Evolutionary conservation across 2,329 filamentous ascomycete genomes (phyloP).

Genomic region (Paraphoma chrysanthemicola): DNA sequence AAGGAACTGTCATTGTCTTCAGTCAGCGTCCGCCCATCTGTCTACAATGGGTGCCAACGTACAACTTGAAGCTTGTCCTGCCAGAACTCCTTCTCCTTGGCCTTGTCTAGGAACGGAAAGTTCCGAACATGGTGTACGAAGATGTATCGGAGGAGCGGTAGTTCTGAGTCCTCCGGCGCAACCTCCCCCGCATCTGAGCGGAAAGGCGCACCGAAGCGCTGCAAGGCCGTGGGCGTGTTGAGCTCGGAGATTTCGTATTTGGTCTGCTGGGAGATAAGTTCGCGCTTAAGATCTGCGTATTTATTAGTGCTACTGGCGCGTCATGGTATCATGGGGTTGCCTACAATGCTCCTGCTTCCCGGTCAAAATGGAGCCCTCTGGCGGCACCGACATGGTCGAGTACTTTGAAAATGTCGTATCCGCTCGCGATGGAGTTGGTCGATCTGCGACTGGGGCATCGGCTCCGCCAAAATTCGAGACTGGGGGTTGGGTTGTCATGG

Average conservation of each 20-base stretch:
- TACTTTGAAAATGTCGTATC: constrained; percentile 46
- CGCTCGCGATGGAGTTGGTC: constrained; percentile 30
- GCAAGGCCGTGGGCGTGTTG: constrained; percentile 91
- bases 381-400: constrained; percentile 56
- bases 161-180: constrained; percentile 88
- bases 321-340: constrained; percentile 34
- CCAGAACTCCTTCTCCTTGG: constrained; percentile 99
- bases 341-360: constrained; percentile 98
- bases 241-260: constrained; percentile 90
- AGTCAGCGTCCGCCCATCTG: constrained; percentile 22
- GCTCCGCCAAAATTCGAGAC: constrained; percentile 26
- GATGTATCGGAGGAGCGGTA: constrained; percentile 93
- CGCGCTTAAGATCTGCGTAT: constrained; percentile 84
- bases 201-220: constrained; percentile 95
- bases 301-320: constrained; percentile 10
- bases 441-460: constrained; percentile 6
- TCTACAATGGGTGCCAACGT: constrained; percentile 50
- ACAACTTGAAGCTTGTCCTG: constrained; percentile 96
- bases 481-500: constrained; percentile 33
- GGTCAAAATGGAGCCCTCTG: constrained; percentile 72
- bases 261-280: constrained; percentile 90
- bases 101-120: constrained; percentile 96
- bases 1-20: constrained; percentile 70
- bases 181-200: constrained; percentile 91
- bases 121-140: constrained; percentile 98